phyloP scores from a whole-genome alignment of 768 basidiomycete species.

The Scleroderma citrinum region DNA sequence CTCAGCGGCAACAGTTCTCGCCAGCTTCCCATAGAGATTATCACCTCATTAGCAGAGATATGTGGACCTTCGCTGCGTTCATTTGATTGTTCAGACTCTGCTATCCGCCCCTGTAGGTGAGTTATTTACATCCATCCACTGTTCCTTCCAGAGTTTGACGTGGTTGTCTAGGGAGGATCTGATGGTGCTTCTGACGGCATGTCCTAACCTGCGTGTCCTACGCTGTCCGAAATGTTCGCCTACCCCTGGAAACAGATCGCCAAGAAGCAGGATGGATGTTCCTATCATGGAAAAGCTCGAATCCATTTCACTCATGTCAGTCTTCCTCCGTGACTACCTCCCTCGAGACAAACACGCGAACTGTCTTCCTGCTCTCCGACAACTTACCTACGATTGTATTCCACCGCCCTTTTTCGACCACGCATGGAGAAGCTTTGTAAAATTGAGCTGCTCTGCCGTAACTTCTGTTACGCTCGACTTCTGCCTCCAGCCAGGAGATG shows the following conservation, averaged over 20 bases:
- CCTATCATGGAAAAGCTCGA: constrained; percentile 23
- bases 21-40: constrained; percentile 16
- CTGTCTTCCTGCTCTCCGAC: constrained; percentile 24
- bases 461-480: constrained; percentile 24
- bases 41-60: constrained; percentile 19
- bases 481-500: constrained; percentile 16
- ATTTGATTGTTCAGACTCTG: constrained; percentile 27
- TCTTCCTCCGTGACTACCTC: constrained; percentile 27
- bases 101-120: constrained; percentile 26
- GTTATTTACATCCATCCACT: not conserved
- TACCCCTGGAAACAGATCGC: constrained; percentile 16
- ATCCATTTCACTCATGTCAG: constrained; percentile 21
- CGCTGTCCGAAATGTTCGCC: constrained; percentile 24
- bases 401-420: constrained; percentile 24
- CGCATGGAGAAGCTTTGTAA: constrained; percentile 24
- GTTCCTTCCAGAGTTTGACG: not conserved
- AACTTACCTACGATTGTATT: constrained; percentile 27
- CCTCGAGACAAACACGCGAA: constrained; percentile 22
- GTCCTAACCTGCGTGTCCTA: constrained; percentile 23
- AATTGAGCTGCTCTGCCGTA: constrained; percentile 19
- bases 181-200: constrained; percentile 20
- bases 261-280: constrained; percentile 13
- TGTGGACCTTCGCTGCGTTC: constrained; percentile 21
- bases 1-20: constrained; percentile 17
- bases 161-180: constrained; percentile 19